These are phyloP conservation scores for Phytophthora cactorum DNA, from an alignment of 352 stramenopile species.

Conservation along the genomic window DNA sequence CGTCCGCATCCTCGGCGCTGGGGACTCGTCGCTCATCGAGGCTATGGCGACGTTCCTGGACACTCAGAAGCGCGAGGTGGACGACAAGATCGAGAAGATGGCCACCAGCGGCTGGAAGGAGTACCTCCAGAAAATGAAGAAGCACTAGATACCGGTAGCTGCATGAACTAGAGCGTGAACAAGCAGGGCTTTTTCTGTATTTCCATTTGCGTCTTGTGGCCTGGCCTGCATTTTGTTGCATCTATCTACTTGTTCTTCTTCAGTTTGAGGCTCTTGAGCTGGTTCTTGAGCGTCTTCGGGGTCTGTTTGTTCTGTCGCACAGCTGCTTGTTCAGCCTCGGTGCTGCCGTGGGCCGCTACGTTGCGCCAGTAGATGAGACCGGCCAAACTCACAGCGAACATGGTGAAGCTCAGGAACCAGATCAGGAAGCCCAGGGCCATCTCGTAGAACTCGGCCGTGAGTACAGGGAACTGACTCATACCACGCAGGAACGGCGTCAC, in stretches of 20 bases:
- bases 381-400: constrained; percentile 66
- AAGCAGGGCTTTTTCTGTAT: constrained; percentile 9
- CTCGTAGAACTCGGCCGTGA: constrained; percentile 65
- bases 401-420: constrained; percentile 72
- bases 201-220: background rate
- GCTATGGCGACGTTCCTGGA: constrained; percentile 94
- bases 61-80: constrained; percentile 92
- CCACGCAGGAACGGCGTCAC: constrained; percentile 65
- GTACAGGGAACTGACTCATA: constrained; percentile 66
- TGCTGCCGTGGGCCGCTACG: constrained; percentile 42
- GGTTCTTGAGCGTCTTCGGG: constrained; percentile 75
- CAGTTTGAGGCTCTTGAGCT: constrained; percentile 72
- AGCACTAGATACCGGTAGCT: background rate
- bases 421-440: constrained; percentile 72
- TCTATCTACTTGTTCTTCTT: constrained; percentile 59
- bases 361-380: constrained; percentile 80
- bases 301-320: constrained; percentile 65
- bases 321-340: constrained; percentile 21
- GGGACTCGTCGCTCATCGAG: constrained; percentile 64
- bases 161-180: background rate
- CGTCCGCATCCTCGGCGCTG: constrained; percentile 93
- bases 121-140: constrained; percentile 86
- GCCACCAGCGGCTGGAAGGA: constrained; percentile 88
- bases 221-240: background rate
- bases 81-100: constrained; percentile 93